Conservation (phyloP, 257 asterid species). For the Echites panduratus region DNA sequence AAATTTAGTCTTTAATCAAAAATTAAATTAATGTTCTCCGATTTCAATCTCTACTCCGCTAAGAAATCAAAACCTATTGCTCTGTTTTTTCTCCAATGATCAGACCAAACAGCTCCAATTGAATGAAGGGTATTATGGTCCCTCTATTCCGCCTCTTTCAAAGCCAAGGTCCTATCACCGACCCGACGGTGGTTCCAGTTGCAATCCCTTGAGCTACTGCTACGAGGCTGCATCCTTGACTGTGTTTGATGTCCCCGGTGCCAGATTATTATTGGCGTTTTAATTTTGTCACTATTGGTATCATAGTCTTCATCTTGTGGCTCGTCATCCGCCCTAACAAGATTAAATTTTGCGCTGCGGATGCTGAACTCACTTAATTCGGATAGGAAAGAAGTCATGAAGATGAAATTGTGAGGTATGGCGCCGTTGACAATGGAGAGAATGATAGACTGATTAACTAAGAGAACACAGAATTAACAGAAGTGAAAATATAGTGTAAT, state of each 20-base stretch:
- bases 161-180: conserved; percentile 57
- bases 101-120: conserved; percentile 25
- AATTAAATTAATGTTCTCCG: too few relatives aligned
- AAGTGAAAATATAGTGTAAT: too few relatives aligned
- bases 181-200: conserved; percentile 38
- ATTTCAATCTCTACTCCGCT: background rate
- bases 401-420: too few relatives aligned
- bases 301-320: conserved; percentile 41
- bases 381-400: too few relatives aligned
- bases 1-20: too few relatives aligned
- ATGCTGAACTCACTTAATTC: too few relatives aligned
- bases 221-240: conserved; percentile 55
- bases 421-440: too few relatives aligned
- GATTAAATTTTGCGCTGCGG: conserved; percentile 53
- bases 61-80: background rate
- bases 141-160: conserved; percentile 55
- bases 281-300: conserved; percentile 36
- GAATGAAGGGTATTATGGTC: conserved; percentile 92
- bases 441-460: too few relatives aligned
- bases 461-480: too few relatives aligned
- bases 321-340: conserved; percentile 70
- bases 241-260: conserved; percentile 59
- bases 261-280: conserved; percentile 56
- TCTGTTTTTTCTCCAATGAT: conserved; percentile 19
- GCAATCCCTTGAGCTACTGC: conserved; percentile 74